Conservation (phyloP, 306 rosid species). For the Chamaecrista fasciculata region DNA sequence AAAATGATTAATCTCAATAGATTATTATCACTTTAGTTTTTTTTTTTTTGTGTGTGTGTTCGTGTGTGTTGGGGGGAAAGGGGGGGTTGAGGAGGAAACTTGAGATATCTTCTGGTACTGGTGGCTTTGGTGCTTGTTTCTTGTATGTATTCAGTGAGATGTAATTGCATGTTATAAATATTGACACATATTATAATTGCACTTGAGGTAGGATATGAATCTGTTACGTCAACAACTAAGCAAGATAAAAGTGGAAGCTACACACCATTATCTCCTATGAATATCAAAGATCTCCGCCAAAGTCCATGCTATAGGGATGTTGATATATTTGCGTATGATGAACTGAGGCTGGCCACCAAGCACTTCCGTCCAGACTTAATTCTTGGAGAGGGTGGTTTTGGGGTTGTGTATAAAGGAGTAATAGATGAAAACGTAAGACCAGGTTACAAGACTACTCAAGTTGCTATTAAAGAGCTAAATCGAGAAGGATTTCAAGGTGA, state of each 20-base stretch:
- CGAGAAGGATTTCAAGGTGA: constrained; percentile 98
- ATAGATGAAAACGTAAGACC: constrained; percentile 71
- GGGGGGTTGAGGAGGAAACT: not conserved
- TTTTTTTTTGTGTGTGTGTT: too few species aligned
- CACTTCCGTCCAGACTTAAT: constrained; percentile 80
- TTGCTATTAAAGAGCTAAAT: constrained; percentile 96
- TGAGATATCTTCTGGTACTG: not conserved
- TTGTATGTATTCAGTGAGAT: not conserved
- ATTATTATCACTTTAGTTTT: too few species aligned
- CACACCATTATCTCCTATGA: constrained; percentile 44
- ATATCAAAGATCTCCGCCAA: constrained; percentile 74
- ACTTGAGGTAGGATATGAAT: constrained; percentile 43
- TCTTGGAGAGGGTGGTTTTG: constrained; percentile 97
- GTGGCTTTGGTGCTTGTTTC: not conserved
- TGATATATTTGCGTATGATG: constrained; percentile 65
- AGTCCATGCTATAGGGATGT: constrained; percentile 67
- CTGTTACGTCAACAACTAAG: constrained; percentile 20
- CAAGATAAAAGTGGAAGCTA: constrained; percentile 17
- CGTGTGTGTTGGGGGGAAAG: not conserved
- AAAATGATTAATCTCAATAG: not conserved
- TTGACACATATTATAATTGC: not conserved
- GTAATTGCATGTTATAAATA: not conserved
- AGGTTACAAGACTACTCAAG: constrained; percentile 54
- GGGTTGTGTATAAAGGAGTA: constrained; percentile 88
- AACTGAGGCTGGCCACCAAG: constrained; percentile 73